Evolutionary conservation across 495 filamentous ascomycete genomes (phyloP), one percentile per base, ranked within the genome.

Genomic region (Aspergillus baeticus): DNA sequence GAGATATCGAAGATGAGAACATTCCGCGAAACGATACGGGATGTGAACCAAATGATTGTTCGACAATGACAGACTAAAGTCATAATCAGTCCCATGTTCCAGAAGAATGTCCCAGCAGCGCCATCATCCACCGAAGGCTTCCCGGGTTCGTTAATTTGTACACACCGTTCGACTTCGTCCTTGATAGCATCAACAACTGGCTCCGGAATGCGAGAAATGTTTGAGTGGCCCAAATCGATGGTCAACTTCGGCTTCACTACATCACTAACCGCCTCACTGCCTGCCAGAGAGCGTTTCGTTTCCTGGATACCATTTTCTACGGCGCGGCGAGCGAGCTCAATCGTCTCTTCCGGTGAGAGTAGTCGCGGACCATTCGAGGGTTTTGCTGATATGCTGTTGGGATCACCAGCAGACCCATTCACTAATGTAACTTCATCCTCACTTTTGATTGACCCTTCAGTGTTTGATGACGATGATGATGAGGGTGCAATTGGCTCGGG

Each of bases 121-220:
- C 42, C 6, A 6, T 6, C 35, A 26, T 36, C 45, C 10, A 33
- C 23, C 17, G 36, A 21, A 7, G 18, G 42, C 36, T 10, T 34
- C 39, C 37, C 22, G 39, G 5, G 36, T 48, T 10, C 7, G 2
- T 47, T 29, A 26, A 36, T 17, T 38, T 61, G 51, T 47, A 55
- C 81, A 57, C 76, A 96, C 93, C 93, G 80, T 76, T 96, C 92
- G 46, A 97, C 82, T 67, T 96, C 90, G 69, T 93, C 84, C 73
- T 92, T 95, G 51, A 98, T 92, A 60, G 96, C 84, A 67, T 94
- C 91, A 31, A 97, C 85, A 50, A 96, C 90, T 58, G 93, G 88
- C 39, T 92, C 89, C 1, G 93, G 92, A 63, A 98, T 82, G 55
- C 77, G 82, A 43, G 81, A 79, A 37, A 98, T 92, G 59, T 85